Base-by-base conservation (phyloP, 495 filamentous ascomycete genomes). In the Aspergillus funiculosus region DNA sequence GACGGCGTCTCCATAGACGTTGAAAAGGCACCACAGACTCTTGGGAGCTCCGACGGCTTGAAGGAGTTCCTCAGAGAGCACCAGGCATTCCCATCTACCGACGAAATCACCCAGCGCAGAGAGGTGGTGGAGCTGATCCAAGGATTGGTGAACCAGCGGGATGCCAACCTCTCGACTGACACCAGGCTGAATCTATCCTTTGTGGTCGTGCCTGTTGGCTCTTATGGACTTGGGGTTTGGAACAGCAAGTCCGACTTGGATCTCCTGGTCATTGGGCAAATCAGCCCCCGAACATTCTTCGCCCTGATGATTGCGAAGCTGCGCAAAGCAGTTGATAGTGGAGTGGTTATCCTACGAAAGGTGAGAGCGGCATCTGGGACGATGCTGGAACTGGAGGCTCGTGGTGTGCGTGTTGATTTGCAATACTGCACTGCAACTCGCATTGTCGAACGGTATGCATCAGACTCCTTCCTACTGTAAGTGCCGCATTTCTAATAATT, bases 241-340 rank as follows among this genome's bases (percentile, higher is more conserved):
- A 41, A 6, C 24, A 9, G 11, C 24, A 28, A 22, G 1, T 41
- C 39, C 1, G 39, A 41, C 17, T 28, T 41, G 6, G 39, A 41
- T 17, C 13, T 41, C 24, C 25, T 41, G 10, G 39, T 28, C 26
- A 41, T 41, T 17, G 39, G 39, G 3, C 24, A 14, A 7, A 25
- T 41, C 5, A 41, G 39, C 39, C 39, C 39, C 4, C 39, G 39
- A 3, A 41, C 39, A 3, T 41, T 41, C 39, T 41, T 41, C 14
- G 24, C 39, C n/a, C 24, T 41, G 0, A 41, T 29, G n/a, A 10
- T 41, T 5, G 24, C 24, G 2, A 41, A 41, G 14, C 14, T 41
- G 13, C 39, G 39, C 4, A 18, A 19, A 1, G 39, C n/a, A 11
- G 7, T 7, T 5, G 24, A 41, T 2, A 29, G 6, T 11, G 39